Percentiles rank a stretch among this genome's conserved stretches.
Conservation (phyloP, 108 stramenopile species). For the Phaeodactylum tricornutum region DNA sequence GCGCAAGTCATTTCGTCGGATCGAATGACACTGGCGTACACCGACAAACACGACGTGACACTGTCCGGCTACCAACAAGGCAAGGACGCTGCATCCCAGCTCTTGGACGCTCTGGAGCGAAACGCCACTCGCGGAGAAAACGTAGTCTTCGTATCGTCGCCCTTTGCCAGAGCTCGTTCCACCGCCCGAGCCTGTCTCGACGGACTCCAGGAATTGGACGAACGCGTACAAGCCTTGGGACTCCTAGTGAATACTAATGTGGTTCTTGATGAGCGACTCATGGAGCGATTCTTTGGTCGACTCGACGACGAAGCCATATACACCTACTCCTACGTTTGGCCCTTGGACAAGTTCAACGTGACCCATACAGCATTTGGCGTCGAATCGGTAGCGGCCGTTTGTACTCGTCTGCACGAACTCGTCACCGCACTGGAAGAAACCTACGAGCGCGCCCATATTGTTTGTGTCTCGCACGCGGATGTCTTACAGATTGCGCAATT, state of each 20-base stretch:
- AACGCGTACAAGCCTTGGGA: constrained; percentile 18
- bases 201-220: background rate
- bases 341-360: constrained; percentile 53
- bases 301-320: constrained; percentile 54
- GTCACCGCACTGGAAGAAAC: constrained; percentile 35
- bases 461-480: constrained; percentile 75
- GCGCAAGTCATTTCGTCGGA: constrained; percentile 67
- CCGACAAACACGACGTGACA: constrained; percentile 60
- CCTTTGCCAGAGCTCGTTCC: constrained; percentile 58
- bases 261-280: constrained; percentile 42
- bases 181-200: constrained; percentile 49
- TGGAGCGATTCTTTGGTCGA: constrained; percentile 77
- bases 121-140: constrained; percentile 17
- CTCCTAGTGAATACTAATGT: constrained; percentile 35
- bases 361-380: constrained; percentile 74
- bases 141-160: constrained; percentile 61
- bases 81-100: constrained; percentile 28
- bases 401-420: constrained; percentile 48
- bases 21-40: constrained; percentile 49
- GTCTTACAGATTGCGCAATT: constrained; percentile 76
- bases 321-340: constrained; percentile 76
- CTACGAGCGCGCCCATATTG: constrained; percentile 24
- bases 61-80: constrained; percentile 62
- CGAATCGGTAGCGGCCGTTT: constrained; percentile 75
- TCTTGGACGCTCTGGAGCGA: constrained; percentile 21